Evolutionary conservation across 1,139 yeast genomes (phyloP).

Genomic region (Geotrichum histeridarum): DNA sequence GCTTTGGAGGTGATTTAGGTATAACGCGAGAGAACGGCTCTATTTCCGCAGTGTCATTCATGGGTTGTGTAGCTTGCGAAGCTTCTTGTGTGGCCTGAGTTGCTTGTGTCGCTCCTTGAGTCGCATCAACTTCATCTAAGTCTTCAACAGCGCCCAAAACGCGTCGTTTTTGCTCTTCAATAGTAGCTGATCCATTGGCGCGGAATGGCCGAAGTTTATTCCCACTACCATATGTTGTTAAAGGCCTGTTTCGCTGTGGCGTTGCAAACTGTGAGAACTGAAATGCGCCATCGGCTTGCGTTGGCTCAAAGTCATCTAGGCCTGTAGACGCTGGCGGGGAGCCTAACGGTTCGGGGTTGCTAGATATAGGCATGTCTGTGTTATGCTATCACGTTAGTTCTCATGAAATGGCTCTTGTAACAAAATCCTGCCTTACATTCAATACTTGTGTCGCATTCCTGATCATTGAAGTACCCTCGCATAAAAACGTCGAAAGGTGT

Average conservation of each 20-base stretch:
- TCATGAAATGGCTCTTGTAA: no score
- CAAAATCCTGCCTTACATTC: no score
- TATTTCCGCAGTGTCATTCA: no score
- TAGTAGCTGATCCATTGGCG: constrained; percentile 3
- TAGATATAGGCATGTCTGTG: background rate
- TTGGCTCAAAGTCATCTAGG: background rate
- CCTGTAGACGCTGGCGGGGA: background rate
- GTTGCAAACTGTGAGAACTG: background rate
- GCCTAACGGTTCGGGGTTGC: background rate
- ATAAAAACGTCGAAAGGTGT: no score
- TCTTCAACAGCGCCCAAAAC: background rate
- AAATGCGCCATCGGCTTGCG: background rate
- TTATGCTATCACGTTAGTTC: background rate
- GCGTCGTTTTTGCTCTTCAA: background rate
- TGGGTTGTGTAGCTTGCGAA: background rate
- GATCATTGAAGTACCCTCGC: no score
- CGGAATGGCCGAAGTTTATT: background rate
- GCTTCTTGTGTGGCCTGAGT: background rate
- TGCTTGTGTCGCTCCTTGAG: constrained; percentile 6
- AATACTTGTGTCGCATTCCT: no score
- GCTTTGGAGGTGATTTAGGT: no score
- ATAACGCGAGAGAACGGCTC: no score
- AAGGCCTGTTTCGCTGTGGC: background rate
- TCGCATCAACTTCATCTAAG: background rate
- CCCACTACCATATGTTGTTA: background rate